Conservation (phyloP, 192 early-diverging fungal species). For the Podochytrium sp. region DNA sequence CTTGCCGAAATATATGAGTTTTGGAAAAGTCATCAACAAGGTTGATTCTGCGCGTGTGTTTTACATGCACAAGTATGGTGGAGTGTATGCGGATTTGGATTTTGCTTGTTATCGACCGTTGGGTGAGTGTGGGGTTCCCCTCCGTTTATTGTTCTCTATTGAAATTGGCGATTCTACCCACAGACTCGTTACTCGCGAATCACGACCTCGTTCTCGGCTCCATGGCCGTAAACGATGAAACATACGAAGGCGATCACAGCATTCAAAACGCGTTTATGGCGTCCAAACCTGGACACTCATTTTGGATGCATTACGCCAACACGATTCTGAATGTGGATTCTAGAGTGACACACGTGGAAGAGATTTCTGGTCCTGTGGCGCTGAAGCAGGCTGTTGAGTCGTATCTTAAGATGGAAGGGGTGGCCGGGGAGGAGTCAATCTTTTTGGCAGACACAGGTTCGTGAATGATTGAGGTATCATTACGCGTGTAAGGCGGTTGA, state of each 20-base stretch:
- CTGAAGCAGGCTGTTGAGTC: not conserved
- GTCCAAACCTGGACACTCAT: slow-evolving; percentile 41
- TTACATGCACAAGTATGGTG: slow-evolving; percentile 43
- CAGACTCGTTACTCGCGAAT: not conserved
- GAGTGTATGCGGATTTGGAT: slow-evolving; percentile 47
- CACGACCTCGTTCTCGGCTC: slow-evolving; percentile 9
- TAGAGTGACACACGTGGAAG: not conserved
- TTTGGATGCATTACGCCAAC: slow-evolving; percentile 37
- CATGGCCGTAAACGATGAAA: not conserved
- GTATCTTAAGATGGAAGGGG: not conserved
- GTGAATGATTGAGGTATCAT: too few species aligned
- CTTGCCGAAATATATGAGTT: slow-evolving; percentile 27
- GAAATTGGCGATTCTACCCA: too few species aligned
- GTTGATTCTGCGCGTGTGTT: slow-evolving; percentile 42
- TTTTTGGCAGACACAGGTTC: not conserved
- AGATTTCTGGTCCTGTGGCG: slow-evolving; percentile 21
- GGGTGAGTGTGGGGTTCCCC: not conserved
- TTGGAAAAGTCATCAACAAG: slow-evolving; percentile 34
- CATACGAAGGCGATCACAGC: slow-evolving; percentile 2
- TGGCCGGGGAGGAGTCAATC: not conserved
- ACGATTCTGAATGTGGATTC: slow-evolving; percentile 17
- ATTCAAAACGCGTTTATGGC: slow-evolving; percentile 52
- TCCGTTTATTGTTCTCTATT: too few species aligned
- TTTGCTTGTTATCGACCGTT: not conserved
- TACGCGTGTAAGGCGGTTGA: not conserved